These are phyloP conservation scores for Candida xyloterini DNA, from an alignment of 805 yeast genomes.

Conservation along the genomic window DNA sequence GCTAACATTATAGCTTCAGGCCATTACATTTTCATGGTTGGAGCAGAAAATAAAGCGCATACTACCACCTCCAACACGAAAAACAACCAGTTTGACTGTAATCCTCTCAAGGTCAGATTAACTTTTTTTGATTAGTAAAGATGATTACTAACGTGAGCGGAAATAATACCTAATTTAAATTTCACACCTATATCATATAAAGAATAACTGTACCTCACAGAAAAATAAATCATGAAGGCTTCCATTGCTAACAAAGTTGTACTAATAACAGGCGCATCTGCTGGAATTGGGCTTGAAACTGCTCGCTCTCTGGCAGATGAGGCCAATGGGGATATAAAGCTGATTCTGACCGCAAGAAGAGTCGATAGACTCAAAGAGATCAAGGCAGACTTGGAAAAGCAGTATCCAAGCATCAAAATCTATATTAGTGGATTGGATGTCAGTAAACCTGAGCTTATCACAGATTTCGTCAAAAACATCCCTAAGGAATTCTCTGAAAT, in stretches of 20 bases:
- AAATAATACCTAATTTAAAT: too few species aligned
- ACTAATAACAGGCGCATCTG: slow-evolving; percentile 44
- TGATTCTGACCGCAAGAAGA: slow-evolving; percentile 79
- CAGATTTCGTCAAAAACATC: slow-evolving; percentile 48
- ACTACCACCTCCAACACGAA: too few species aligned
- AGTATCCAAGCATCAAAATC: slow-evolving; percentile 48
- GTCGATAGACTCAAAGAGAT: slow-evolving; percentile 53
- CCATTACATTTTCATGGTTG: too few species aligned
- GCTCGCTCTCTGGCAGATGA: slow-evolving; percentile 50
- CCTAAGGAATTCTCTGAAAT: slow-evolving; percentile 56
- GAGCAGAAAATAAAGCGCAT: too few species aligned
- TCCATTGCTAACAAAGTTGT: slow-evolving; percentile 14
- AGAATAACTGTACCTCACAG: not conserved
- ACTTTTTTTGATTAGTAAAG: too few species aligned
- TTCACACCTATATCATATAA: not conserved
- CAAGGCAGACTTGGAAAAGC: slow-evolving; percentile 41
- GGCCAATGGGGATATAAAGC: slow-evolving; percentile 64
- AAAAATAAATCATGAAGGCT: not conserved
- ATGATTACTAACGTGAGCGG: too few species aligned
- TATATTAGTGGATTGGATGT: slow-evolving; percentile 54
- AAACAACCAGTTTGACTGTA: too few species aligned
- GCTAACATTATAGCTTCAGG: too few species aligned
- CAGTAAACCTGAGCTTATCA: slow-evolving; percentile 47
- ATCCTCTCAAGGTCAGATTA: too few species aligned
- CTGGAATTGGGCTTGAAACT: slow-evolving; percentile 49